Base-by-base conservation (phyloP, 371 early-diverging fungal species). In the Mortierella sp. region DNA sequence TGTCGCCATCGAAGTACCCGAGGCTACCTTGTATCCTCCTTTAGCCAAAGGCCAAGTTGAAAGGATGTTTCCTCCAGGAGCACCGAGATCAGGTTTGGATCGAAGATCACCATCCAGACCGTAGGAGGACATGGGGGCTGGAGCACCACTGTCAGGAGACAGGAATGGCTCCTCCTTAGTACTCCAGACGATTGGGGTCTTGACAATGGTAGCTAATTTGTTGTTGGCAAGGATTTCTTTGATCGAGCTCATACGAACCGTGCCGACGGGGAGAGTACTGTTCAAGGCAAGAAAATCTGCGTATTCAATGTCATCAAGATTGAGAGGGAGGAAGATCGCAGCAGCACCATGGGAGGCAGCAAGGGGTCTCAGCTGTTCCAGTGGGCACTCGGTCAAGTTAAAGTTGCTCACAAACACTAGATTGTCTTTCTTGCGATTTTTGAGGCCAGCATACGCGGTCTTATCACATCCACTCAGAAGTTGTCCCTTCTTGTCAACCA, bases 61-160 rank as follows among this genome's bases (percentile, higher is more conserved):
- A 66, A 87, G 91, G 23, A 93, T 91, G 48, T 87, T 82, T 14
- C 90, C 91, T 25, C 92, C 92, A 5, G 92, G 92, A 15, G 91
- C 91, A 48, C 85, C 83, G 6, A 92, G 62, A 50, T 91, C 92
- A 6, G 92, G 93, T 67, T 92, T 89, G 62, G 90, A 64, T n/a
- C 90, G 86, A 21, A 93, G 79, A 68, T 90, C 88, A 29, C 87
- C 86, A 12, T 85, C 89, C 0, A 90, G 83, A 23, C 93, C 93
- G 87, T 87, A 90, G 14, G 93, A 86, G 37, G 83, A 82, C 57
- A 81, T 86, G 48, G 29, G 52, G 19, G 87, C 86, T 16, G 85
- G 75, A 60, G 73, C 70, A 30, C 88, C 88, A 25, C 79, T 85
- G 5, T 70, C 55, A 18, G 76, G 79, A 62, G 70, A 73, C 11